Evolutionary conservation across 2,329 filamentous ascomycete genomes (phyloP).

Genomic region (Fusarium pilosicola): DNA sequence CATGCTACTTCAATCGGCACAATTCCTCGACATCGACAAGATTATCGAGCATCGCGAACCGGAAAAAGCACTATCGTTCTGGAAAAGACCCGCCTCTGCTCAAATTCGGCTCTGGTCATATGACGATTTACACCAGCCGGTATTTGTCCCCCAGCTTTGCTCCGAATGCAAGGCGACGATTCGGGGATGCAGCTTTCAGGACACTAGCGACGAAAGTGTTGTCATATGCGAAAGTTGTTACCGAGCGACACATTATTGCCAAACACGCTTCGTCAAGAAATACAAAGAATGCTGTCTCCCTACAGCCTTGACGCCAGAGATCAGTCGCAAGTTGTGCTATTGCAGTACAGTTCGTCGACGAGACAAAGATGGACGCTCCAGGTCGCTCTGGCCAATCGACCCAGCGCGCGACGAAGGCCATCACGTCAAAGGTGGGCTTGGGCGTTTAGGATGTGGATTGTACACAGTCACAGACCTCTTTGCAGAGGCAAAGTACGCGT

Average conservation of each 20-base stretch:
- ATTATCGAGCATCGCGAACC: slow-evolving; percentile 48
- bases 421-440: slow-evolving; percentile 22
- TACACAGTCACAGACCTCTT: slow-evolving; percentile 25
- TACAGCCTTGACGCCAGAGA: slow-evolving; percentile 38
- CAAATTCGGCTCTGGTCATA: slow-evolving; percentile 36
- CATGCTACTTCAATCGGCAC: slow-evolving; percentile 47
- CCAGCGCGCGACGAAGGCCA: background rate
- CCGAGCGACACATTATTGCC: slow-evolving; percentile 42
- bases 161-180: slow-evolving; percentile 26
- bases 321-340: slow-evolving; percentile 42
- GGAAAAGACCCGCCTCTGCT: slow-evolving; percentile 40
- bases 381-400: slow-evolving; percentile 34
- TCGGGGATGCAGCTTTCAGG: slow-evolving; percentile 43
- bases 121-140: slow-evolving; percentile 15
- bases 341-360: slow-evolving; percentile 34
- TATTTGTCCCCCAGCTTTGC: slow-evolving; percentile 35
- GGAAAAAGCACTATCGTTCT: slow-evolving; percentile 35
- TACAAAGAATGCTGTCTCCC: slow-evolving; percentile 49
- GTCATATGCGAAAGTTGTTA: slow-evolving; percentile 51
- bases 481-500: slow-evolving; percentile 41
- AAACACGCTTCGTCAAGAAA: slow-evolving; percentile 43
- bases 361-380: slow-evolving; percentile 25
- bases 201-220: background rate
- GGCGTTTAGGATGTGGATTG: slow-evolving; percentile 5
- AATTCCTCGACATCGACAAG: slow-evolving; percentile 53